Evolutionary conservation across 2,329 filamentous ascomycete species (phyloP).

Genomic region (Cryphonectria naterciae): DNA sequence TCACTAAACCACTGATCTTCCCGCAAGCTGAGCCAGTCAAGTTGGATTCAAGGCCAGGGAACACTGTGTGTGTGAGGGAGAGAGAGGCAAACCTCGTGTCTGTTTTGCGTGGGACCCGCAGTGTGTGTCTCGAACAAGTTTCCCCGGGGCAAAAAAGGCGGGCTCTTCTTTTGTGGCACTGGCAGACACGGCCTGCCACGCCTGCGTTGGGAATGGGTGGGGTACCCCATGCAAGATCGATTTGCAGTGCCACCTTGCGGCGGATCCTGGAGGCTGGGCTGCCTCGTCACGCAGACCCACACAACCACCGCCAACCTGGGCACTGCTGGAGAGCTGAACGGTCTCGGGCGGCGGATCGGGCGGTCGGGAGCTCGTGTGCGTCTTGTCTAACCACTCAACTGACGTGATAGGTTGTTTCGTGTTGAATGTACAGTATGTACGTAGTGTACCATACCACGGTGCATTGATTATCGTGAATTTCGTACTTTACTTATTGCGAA

Average conservation of each 20-base stretch:
- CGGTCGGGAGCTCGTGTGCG: not conserved
- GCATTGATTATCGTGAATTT: not conserved
- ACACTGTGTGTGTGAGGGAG: not conserved
- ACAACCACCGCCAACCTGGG: not conserved
- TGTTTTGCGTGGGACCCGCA: constrained; percentile 1
- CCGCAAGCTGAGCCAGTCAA: not conserved
- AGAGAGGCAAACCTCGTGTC: constrained; percentile 10
- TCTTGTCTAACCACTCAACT: not conserved
- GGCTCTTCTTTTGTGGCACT: not conserved
- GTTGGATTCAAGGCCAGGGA: not conserved
- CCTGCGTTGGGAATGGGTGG: not conserved
- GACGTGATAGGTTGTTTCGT: not conserved
- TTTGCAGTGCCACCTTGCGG: constrained; percentile 11
- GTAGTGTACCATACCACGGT: too few relatives aligned
- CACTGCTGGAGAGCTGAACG: not conserved
- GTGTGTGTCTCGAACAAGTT: constrained; percentile 9
- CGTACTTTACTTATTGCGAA: not conserved
- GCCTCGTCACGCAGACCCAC: constrained; percentile 16
- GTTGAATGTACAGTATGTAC: not conserved
- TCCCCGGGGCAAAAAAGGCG: not conserved
- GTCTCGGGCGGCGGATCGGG: not conserved
- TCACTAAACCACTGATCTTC: not conserved
- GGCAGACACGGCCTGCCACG: not conserved
- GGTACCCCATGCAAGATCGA: not conserved
- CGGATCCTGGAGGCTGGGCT: constrained; percentile 5